These are phyloP conservation scores for Brassica carinata DNA, from an alignment of 345 rosid genomes.

Conservation along the genomic window DNA sequence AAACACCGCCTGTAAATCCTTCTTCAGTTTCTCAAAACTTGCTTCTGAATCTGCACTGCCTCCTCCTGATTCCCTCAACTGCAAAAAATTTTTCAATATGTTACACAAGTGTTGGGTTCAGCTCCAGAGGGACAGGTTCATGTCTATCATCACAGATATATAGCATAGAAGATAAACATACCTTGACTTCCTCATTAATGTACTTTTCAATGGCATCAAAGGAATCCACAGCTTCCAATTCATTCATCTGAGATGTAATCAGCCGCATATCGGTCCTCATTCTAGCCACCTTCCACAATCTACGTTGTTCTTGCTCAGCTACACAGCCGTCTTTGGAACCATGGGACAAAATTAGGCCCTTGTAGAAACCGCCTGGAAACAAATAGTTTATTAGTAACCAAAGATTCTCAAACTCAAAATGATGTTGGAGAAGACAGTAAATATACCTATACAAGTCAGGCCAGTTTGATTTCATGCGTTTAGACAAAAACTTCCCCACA, in stretches of 20 bases:
- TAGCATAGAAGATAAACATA: slow-evolving; percentile 31
- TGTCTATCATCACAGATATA: not conserved
- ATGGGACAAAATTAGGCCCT: slow-evolving; percentile 92
- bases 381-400: too few species aligned
- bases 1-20: slow-evolving; percentile 75
- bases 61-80: slow-evolving; percentile 56
- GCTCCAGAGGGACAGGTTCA: slow-evolving; percentile 1
- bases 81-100: slow-evolving; percentile 24
- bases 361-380: slow-evolving; percentile 85
- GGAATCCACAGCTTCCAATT: slow-evolving; percentile 87
- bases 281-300: slow-evolving; percentile 88
- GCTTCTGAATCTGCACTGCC: slow-evolving; percentile 43
- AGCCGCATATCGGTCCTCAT: slow-evolving; percentile 68
- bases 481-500: slow-evolving; percentile 85
- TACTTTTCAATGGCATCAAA: slow-evolving; percentile 87
- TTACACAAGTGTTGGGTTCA: not conserved
- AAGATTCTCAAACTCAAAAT: slow-evolving; percentile 14
- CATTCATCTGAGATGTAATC: slow-evolving; percentile 71
- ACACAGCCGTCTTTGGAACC: slow-evolving; percentile 87
- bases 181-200: slow-evolving; percentile 72
- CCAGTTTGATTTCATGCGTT: slow-evolving; percentile 98
- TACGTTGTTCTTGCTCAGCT: slow-evolving; percentile 85
- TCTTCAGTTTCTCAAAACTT: slow-evolving; percentile 67
- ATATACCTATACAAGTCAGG: slow-evolving; percentile 85
- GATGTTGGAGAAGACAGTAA: not conserved